phyloP scores from a whole-genome alignment of 495 filamentous ascomycete species.

The Xylaria cubensis region DNA sequence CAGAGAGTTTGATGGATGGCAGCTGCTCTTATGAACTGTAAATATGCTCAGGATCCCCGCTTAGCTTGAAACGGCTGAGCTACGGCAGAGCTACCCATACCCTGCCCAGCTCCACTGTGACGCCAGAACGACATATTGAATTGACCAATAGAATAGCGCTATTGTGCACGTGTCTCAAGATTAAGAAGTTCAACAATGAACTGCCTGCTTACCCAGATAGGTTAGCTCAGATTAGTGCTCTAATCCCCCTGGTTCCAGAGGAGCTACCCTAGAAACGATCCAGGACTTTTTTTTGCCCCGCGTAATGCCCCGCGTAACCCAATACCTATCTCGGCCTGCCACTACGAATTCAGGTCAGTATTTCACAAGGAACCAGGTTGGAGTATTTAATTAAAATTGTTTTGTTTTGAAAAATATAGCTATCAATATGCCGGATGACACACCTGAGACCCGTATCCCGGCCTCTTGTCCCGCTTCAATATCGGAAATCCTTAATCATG shows the following conservation, averaged over 20 bases:
- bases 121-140: constrained; percentile 1
- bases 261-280: constrained; percentile 18
- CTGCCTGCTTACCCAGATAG: background rate
- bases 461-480: constrained; percentile 51
- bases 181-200: background rate
- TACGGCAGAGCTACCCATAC: background rate
- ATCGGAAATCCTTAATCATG: constrained; percentile 73
- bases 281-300: constrained; percentile 16
- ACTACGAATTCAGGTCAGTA: background rate
- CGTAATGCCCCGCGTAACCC: constrained; percentile 16
- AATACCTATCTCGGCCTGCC: background rate
- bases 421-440: constrained; percentile 45
- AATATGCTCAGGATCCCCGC: background rate
- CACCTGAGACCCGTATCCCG: constrained; percentile 53
- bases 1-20: background rate
- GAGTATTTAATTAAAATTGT: background rate
- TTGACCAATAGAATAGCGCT: constrained; percentile 17
- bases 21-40: background rate
- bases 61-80: constrained; percentile 3
- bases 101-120: constrained; percentile 7
- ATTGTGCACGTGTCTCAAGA: background rate
- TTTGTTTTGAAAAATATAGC: background rate
- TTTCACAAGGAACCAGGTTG: constrained; percentile 9
- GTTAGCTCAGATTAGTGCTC: background rate
- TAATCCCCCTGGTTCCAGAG: background rate